Evolutionary conservation across 371 early-diverging fungal genomes (phyloP).

Genomic region (Rhizopus stolonifer): DNA sequence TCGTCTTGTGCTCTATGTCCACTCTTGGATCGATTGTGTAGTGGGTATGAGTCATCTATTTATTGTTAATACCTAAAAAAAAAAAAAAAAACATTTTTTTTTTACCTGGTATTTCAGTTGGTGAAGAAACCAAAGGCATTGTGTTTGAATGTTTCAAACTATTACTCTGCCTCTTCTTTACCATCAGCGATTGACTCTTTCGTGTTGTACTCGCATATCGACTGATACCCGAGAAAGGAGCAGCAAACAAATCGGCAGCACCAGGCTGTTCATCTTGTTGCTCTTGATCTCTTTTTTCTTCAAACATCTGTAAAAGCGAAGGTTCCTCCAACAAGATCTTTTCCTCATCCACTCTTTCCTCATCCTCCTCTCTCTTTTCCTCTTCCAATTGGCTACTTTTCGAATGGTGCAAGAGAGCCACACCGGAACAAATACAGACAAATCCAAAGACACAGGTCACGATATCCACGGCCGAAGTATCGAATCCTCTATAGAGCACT

Average conservation of each 20-base stretch:
- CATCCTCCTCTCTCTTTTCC: neutral
- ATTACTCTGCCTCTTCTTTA: conserved; percentile 3
- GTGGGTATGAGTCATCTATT: too few species aligned
- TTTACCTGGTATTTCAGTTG: conserved; percentile 15
- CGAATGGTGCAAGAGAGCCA: conserved; percentile 44
- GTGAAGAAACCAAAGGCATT: conserved; percentile 18
- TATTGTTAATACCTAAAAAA: too few species aligned
- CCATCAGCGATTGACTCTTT: conserved; percentile 20
- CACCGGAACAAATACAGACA: conserved; percentile 73
- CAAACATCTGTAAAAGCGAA: conserved; percentile 28
- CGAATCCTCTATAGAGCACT: conserved; percentile 86
- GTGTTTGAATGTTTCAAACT: neutral
- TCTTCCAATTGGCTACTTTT: conserved; percentile 13
- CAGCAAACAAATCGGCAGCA: conserved; percentile 34
- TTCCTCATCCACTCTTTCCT: conserved; percentile 7
- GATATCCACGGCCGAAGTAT: conserved; percentile 74
- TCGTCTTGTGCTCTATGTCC: conserved; percentile 37
- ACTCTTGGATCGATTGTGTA: too few species aligned
- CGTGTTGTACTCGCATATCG: conserved; percentile 34
- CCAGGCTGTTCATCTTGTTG: conserved; percentile 21
- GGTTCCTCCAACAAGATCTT: conserved; percentile 7
- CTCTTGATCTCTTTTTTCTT: conserved; percentile 14
- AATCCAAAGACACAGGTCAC: conserved; percentile 89
- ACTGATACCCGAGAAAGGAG: conserved; percentile 35
- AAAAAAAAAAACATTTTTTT: too few species aligned